A percentile compares a stretch with the other conserved stretches of the same genome.
These are phyloP conservation scores for Globisporangium middletonii DNA, from an alignment of 352 stramenopile genomes.

Conservation along the genomic window DNA sequence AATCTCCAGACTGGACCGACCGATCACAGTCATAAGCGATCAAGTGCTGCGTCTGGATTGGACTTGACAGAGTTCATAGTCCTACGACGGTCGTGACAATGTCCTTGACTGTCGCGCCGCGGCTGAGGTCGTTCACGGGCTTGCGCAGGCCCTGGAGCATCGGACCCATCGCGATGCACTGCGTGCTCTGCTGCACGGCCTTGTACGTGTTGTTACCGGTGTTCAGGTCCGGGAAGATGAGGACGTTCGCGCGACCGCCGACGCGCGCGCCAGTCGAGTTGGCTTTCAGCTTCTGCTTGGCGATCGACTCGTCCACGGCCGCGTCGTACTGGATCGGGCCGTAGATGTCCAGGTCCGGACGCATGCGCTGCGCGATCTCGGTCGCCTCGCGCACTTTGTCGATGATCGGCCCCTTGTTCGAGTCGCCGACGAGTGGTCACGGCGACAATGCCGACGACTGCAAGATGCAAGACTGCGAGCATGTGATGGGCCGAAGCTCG, in stretches of 20 bases:
- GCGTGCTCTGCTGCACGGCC: slow-evolving; percentile 77
- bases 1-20: too few species aligned
- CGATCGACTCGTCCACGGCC: slow-evolving; percentile 68
- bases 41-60: too few species aligned
- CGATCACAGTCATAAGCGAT: too few species aligned
- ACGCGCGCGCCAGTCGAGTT: slow-evolving; percentile 51
- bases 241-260: slow-evolving; percentile 75
- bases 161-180: slow-evolving; percentile 77
- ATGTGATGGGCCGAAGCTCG: too few species aligned
- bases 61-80: too few species aligned
- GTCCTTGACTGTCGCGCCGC: slow-evolving; percentile 85
- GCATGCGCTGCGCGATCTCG: slow-evolving; percentile 53
- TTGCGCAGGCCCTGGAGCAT: slow-evolving; percentile 87
- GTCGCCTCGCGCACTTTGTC: slow-evolving; percentile 85
- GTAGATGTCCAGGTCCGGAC: slow-evolving; percentile 75
- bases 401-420: slow-evolving; percentile 72
- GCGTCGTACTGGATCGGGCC: slow-evolving; percentile 87
- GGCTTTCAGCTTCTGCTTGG: slow-evolving; percentile 76
- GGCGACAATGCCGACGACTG: too few species aligned
- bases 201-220: slow-evolving; percentile 90
- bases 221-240: slow-evolving; percentile 87
- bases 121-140: slow-evolving; percentile 86
- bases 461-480: too few species aligned
- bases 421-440: too few species aligned
- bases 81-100: slow-evolving; percentile 89